These are phyloP conservation scores for Beauveria australis DNA, from an alignment of 2,329 filamentous ascomycete species.

Conservation along the genomic window DNA sequence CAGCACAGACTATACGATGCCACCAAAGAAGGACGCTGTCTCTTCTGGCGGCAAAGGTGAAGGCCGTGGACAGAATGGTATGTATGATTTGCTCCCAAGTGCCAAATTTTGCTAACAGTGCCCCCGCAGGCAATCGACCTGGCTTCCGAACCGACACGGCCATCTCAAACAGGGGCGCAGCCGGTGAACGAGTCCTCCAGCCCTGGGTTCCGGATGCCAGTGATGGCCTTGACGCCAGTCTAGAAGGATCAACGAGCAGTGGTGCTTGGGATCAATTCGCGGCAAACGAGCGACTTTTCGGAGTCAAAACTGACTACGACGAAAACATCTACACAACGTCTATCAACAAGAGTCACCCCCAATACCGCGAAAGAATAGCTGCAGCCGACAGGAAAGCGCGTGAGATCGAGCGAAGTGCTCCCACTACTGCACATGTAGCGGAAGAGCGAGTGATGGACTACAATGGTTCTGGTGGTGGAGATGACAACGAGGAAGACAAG, in stretches of 20 bases:
- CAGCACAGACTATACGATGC: not conserved
- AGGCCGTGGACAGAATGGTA: conserved; percentile 29
- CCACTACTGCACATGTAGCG: conserved; percentile 73
- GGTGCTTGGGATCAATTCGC: conserved; percentile 88
- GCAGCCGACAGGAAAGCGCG: conserved; percentile 76
- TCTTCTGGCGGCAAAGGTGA: conserved; percentile 9
- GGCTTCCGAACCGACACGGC: conserved; percentile 81
- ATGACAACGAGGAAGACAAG: conserved; percentile 88
- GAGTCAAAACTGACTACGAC: conserved; percentile 81
- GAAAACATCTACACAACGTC: conserved; percentile 91
- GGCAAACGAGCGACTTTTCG: conserved; percentile 79
- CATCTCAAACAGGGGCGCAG: conserved; percentile 66
- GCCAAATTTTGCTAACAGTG: conserved; percentile 11
- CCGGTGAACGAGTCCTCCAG: conserved; percentile 68
- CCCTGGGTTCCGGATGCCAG: conserved; percentile 65
- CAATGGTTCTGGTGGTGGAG: conserved; percentile 54
- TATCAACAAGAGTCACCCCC: conserved; percentile 76
- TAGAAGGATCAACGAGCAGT: conserved; percentile 51
- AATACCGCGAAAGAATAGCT: conserved; percentile 69
- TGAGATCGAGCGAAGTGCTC: conserved; percentile 73
- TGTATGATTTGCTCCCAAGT: conserved; percentile 5
- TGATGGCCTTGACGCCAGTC: conserved; percentile 58
- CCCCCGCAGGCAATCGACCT: conserved; percentile 50
- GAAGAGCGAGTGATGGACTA: conserved; percentile 76
- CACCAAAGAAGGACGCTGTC: conserved; percentile 10